These are phyloP conservation scores for Oidiodendron maius DNA, from an alignment of 495 filamentous ascomycete species.

Conservation along the genomic window DNA sequence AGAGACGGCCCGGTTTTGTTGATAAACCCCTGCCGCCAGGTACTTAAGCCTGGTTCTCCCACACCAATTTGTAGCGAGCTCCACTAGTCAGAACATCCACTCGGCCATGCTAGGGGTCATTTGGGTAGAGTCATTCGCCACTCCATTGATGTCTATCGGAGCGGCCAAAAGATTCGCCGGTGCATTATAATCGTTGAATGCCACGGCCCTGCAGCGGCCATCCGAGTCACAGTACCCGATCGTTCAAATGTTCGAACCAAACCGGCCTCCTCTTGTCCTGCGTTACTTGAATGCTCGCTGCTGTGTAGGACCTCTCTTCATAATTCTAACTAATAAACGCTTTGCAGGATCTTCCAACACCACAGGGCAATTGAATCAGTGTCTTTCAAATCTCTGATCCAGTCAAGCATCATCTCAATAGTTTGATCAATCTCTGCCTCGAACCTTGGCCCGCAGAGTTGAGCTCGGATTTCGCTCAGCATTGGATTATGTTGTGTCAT, in stretches of 20 bases:
- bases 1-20: neutral
- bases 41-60: neutral
- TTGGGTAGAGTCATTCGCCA: neutral
- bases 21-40: neutral
- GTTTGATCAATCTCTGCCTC: no score
- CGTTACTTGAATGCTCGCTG: no score
- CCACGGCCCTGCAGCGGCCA: neutral
- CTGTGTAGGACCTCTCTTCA: no score
- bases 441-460: constrained; percentile 37
- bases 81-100: no score
- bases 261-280: no score
- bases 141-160: neutral
- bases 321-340: constrained; percentile 34
- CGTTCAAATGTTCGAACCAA: no score
- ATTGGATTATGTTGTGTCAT: constrained; percentile 42
- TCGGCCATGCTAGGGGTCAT: neutral
- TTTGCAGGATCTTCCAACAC: constrained; percentile 45
- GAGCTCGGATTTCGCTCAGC: constrained; percentile 35
- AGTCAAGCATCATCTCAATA: no score
- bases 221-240: neutral
- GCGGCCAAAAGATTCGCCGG: neutral
- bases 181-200: neutral
- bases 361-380: constrained; percentile 41
- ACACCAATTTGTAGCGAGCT: neutral
- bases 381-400: constrained; percentile 45